Conservation (phyloP, 768 basidiomycete species). For the Boletus sp. region DNA sequence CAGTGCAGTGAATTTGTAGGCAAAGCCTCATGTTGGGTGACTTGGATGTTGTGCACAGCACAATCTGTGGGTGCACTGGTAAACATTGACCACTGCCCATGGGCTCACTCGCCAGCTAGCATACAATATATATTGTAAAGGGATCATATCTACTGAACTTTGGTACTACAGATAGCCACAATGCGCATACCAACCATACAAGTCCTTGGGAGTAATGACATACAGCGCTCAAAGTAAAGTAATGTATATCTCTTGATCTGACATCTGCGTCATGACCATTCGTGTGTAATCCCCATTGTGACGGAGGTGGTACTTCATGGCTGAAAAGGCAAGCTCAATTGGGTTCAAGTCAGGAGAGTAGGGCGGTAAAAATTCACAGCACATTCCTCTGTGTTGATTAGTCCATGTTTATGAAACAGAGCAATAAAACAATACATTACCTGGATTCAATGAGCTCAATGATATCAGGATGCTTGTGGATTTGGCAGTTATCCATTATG, state of each 20-base stretch:
- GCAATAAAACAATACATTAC: not conserved
- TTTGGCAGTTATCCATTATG: not conserved
- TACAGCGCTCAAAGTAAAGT: not conserved
- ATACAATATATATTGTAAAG: too few species aligned
- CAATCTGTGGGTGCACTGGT: too few species aligned
- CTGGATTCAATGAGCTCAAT: not conserved
- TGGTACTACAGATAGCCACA: too few species aligned
- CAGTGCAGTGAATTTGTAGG: too few species aligned
- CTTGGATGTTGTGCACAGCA: too few species aligned
- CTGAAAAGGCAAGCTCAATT: not conserved
- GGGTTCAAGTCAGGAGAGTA: constrained; percentile 2
- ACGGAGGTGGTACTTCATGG: not conserved
- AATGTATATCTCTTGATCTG: not conserved
- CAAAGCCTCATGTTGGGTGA: too few species aligned
- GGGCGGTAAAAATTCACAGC: not conserved
- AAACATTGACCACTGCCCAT: too few species aligned
- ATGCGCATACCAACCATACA: not conserved
- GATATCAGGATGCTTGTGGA: not conserved
- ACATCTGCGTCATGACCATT: not conserved
- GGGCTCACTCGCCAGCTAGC: too few species aligned
- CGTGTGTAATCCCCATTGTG: not conserved
- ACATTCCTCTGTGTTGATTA: too few species aligned
- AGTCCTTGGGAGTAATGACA: not conserved
- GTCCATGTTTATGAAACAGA: too few species aligned
- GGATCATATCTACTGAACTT: too few species aligned